Evolutionary conservation across 2,329 filamentous ascomycete species (phyloP), one percentile per base, ranked within the genome.

Genomic region (Pseudogymnoascus sp.): DNA sequence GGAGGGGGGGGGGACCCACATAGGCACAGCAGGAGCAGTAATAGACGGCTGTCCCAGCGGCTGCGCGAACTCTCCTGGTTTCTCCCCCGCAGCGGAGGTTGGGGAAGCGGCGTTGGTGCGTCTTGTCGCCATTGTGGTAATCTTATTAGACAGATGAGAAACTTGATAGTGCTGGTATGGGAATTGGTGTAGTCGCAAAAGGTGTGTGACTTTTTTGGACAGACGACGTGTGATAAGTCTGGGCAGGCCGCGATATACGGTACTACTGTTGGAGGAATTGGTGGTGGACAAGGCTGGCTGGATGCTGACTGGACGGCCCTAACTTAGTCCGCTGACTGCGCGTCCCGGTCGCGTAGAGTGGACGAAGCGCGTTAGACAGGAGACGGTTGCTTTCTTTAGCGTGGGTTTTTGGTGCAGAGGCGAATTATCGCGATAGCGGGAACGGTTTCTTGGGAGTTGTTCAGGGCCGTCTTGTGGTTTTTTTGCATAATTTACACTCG

Each of bases 1-100:
- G 19, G 11, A 15, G 37, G 9, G 19, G 29, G 21, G 61, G 63
- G 17, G 38, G 50, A 79, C 87, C 75, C 78, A 96, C 91, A 82
- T 81, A 62, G 92, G 91, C 59, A 96, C 91, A 21, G 91, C 91
- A 19, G 91, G 90, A n/a, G 87, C 78, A 67, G 89, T 93, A 77
- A 87, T 85, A 63, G 89, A 92, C 70, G 86, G 85, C 68, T 82
- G 78, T 64, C 76, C 73, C 33, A 78, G 73, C 56, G 76, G 74
- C 10, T 77, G 72, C 65, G 73, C 71, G 64, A 68, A 70, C 64
- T 77, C 74, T 64, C 73, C 70, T 50, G 75, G 76, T 13, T 84
- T 81, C 73, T 86, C 83, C 70, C 83, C 81, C 66, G 87, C 83
- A 59, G 90, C 80, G 64, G 85, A 78, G 31, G 83, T 85, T 78